Base-by-base conservation (phyloP, 139 green algal species). In the Coelastrella sp. region DNA sequence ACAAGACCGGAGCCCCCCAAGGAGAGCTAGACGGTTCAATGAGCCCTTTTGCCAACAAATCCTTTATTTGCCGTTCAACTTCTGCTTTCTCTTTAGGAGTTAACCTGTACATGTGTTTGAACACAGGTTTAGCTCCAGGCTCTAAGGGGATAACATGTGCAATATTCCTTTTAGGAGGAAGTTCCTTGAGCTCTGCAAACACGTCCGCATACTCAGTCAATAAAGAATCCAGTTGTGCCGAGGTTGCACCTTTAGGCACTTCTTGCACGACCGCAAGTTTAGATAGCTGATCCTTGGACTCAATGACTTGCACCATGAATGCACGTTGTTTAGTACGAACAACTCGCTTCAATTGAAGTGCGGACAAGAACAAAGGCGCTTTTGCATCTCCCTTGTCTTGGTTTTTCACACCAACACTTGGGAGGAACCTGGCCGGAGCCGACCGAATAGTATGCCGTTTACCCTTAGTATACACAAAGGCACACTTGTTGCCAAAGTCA, bases 1-100 rank as follows among this genome's bases (percentile, higher is more conserved):
- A 90, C 2, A 93, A n/a, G 1, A 91, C 40, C 8, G 87, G 85
- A 8, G 89, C 83, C n/a, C 84, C 87, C 41, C 41, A 93, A 11
- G 89, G 83, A 13, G 50, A 87, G 0, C 0, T 45, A 21, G 13
- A 83, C 4, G 85, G 85, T 30, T 83, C 2, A 7, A 92, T 89
- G 5, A 79, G 37, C 34, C 37, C 37, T 53, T 76, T 76, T 8
- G 13, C 6, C 2, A 76, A 21, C 3, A 76, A 17, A 3, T 74
- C 64, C 15, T 9, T 17, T 32, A 67, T 32, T n/a, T 67, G 59
- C 27, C 27, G n/a, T 11, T 71, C 62, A 71, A 71, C 62, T 11
- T 71, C 62, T 23, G 25, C 27, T 11, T 71, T 71, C 27, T 38
- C 62, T 3, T 25, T 27, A 30, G 38, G 27, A 41, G 62, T 71